phyloP scores from a whole-genome alignment of 495 filamentous ascomycete genomes.

The Bathelium albidoporum region DNA sequence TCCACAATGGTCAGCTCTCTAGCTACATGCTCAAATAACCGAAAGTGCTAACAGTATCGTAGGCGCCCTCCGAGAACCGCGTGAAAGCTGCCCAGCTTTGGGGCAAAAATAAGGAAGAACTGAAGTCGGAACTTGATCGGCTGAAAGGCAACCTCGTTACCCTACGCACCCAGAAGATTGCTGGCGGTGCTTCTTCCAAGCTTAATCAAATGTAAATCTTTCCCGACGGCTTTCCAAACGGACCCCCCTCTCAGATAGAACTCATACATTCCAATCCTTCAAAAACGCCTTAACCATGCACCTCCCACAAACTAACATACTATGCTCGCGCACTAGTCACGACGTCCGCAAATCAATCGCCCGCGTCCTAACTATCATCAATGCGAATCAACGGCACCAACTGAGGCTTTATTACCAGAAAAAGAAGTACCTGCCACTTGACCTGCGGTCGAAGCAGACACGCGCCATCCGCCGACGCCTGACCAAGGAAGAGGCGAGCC shows the following conservation, averaged over 20 bases:
- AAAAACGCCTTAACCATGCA: background rate
- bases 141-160: conserved; percentile 89
- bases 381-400: conserved; percentile 94
- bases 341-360: conserved; percentile 99
- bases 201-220: conserved; percentile 86
- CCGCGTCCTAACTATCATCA: conserved; percentile 96
- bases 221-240: background rate
- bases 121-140: conserved; percentile 61
- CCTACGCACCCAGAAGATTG: conserved; percentile 95
- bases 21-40: background rate
- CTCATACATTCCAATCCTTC: background rate
- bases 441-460: conserved; percentile 94
- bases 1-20: background rate
- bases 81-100: conserved; percentile 93
- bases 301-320: background rate
- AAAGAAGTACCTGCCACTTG: conserved; percentile 97
- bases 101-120: conserved; percentile 97
- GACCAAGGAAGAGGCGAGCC: conserved; percentile 75
- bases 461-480: conserved; percentile 88
- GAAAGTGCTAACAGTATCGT: background rate
- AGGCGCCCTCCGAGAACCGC: background rate
- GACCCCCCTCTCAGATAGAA: background rate
- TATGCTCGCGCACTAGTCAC: conserved; percentile 48
- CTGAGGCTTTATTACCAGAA: conserved; percentile 98
- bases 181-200: conserved; percentile 82